phyloP scores from a whole-genome alignment of 148 eudicot species.

The Vaccinium darrowii region DNA sequence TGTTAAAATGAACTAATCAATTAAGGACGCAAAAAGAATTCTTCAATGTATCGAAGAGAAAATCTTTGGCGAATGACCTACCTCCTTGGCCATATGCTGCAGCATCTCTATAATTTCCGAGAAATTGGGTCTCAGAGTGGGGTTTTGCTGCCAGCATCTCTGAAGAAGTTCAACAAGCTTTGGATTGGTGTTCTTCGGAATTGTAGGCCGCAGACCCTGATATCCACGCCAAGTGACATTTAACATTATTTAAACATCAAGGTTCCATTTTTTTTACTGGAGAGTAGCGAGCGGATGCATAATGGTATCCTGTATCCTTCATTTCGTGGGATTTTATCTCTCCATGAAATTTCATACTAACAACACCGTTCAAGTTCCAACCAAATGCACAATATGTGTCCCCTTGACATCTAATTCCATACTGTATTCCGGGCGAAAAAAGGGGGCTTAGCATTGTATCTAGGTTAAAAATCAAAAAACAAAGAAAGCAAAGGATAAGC shows the following conservation, averaged over 20 bases:
- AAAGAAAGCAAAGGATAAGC: background rate
- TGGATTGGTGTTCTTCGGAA: constrained; percentile 58
- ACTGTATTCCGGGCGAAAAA: background rate
- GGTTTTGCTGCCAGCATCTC: constrained; percentile 80
- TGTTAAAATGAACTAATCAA: constrained; percentile 31
- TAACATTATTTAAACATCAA: background rate
- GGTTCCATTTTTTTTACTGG: background rate
- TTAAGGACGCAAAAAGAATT: background rate
- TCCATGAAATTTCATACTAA: background rate
- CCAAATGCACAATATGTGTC: background rate
- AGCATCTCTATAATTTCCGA: constrained; percentile 48
- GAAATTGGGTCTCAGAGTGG: constrained; percentile 56
- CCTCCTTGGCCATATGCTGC: constrained; percentile 46
- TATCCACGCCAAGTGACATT: background rate
- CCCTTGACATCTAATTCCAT: background rate
- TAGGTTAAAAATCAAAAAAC: background rate
- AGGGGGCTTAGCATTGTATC: background rate
- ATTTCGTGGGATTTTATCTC: background rate
- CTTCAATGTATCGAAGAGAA: constrained; percentile 7
- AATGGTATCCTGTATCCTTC: background rate
- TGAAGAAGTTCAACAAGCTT: constrained; percentile 49
- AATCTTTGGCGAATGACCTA: constrained; percentile 13
- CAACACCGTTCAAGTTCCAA: background rate
- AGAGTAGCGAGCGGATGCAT: background rate
- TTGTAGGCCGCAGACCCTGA: constrained; percentile 70